A percentile compares a stretch with the other conserved stretches of the same genome.
Evolutionary conservation across 257 asterid genomes (phyloP).

Genomic region (Gentiana macrophylla): DNA sequence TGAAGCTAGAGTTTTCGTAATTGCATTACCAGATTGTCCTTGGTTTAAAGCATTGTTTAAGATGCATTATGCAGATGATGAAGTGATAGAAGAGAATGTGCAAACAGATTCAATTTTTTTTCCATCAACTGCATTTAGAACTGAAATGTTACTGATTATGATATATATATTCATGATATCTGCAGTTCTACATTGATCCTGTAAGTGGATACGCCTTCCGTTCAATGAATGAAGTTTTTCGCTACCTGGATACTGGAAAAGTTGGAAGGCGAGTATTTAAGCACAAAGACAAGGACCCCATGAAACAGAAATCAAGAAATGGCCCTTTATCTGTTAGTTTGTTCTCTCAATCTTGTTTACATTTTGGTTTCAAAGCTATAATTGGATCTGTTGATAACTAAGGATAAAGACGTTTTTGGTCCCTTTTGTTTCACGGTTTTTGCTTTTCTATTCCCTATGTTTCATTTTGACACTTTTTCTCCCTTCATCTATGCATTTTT

Average conservation of each 20-base stretch:
- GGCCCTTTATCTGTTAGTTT: conserved; percentile 30
- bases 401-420: neutral
- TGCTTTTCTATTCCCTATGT: too few species aligned
- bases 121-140: conserved; percentile 3
- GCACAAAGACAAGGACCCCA: conserved; percentile 17
- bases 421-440: too few species aligned
- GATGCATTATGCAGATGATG: neutral
- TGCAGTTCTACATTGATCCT: conserved; percentile 57
- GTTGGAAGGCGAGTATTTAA: conserved; percentile 16
- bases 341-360: neutral
- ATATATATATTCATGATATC: conserved; percentile 11
- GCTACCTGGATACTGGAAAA: conserved; percentile 43
- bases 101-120: conserved; percentile 1
- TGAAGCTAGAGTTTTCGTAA: too few species aligned
- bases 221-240: conserved; percentile 51
- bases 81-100: neutral
- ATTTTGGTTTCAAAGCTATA: neutral
- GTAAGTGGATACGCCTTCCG: conserved; percentile 46
- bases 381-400: neutral
- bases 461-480: too few species aligned
- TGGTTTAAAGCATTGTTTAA: neutral
- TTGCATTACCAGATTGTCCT: too few species aligned
- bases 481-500: too few species aligned
- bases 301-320: conserved; percentile 13
- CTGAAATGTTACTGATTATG: conserved; percentile 9